phyloP scores from a whole-genome alignment of 495 filamentous ascomycete species.

The Penicillium ochrochloron region DNA sequence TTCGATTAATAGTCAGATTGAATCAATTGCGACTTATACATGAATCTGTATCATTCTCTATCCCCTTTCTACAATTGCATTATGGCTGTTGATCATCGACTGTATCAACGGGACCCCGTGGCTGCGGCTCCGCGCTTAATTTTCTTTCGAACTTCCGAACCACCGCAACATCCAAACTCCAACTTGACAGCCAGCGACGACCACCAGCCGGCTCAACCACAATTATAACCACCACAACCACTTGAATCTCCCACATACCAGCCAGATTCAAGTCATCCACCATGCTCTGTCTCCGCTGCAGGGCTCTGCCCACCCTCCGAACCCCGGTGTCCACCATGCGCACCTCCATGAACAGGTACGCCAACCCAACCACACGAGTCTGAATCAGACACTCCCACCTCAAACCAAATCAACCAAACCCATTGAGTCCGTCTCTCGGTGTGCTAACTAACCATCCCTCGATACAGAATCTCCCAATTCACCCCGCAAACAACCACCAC shows the following conservation, averaged over 20 bases:
- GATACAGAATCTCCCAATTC: slow-evolving; percentile 29
- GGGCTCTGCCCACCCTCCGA: slow-evolving; percentile 38
- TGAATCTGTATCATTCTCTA: background rate
- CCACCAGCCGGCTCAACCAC: slow-evolving; percentile 15
- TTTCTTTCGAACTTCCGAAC: slow-evolving; percentile 38
- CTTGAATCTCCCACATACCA: slow-evolving; percentile 7
- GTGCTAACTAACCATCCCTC: background rate
- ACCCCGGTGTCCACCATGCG: slow-evolving; percentile 24
- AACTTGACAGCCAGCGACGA: slow-evolving; percentile 10
- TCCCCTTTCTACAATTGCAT: background rate
- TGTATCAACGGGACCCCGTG: slow-evolving; percentile 38
- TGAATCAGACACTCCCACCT: background rate
- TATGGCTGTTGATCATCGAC: background rate
- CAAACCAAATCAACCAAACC: background rate
- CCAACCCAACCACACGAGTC: slow-evolving; percentile 13
- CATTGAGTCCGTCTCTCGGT: slow-evolving; percentile 4
- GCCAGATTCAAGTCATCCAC: slow-evolving; percentile 15
- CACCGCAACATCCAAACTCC: slow-evolving; percentile 26
- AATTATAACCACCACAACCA: slow-evolving; percentile 16
- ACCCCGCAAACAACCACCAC: slow-evolving; percentile 21
- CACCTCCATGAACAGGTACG: slow-evolving; percentile 33
- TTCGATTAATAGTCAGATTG: background rate
- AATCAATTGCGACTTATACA: background rate
- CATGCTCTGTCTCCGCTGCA: slow-evolving; percentile 43
- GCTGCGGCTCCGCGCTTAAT: slow-evolving; percentile 46